Evolutionary conservation across 768 basidiomycete genomes (phyloP).

Genomic region (Peribolospora kevripleyi): DNA sequence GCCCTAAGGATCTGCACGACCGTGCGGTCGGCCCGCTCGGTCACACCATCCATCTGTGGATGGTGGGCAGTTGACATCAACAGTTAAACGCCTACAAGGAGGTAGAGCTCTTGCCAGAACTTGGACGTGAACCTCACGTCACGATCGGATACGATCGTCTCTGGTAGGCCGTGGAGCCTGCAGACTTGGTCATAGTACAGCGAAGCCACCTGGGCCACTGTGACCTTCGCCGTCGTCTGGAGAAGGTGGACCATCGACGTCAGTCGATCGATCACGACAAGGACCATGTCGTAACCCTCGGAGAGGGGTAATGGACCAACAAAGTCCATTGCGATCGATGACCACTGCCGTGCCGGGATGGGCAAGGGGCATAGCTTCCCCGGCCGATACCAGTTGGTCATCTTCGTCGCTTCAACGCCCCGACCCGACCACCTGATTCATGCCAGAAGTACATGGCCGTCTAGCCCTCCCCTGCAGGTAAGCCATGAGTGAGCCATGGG

Average conservation of each 20-base stretch:
- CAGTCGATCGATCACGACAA: constrained; percentile 5
- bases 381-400: not conserved
- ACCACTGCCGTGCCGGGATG: constrained; percentile 7
- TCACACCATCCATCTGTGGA: constrained; percentile 1
- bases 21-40: constrained; percentile 1
- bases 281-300: not conserved
- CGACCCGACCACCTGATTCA: too few species aligned
- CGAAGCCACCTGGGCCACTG: constrained; percentile 4
- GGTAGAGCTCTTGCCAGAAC: not conserved
- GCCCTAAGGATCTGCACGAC: not conserved
- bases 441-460: too few species aligned
- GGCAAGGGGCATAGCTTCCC: constrained; percentile 8
- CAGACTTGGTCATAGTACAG: not conserved
- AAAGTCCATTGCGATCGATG: constrained; percentile 1
- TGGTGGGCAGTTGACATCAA: constrained; percentile 1
- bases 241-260: constrained; percentile 14
- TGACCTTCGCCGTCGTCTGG: not conserved
- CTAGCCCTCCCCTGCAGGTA: too few species aligned
- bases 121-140: not conserved
- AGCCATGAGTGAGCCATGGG: too few species aligned
- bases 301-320: constrained; percentile 1
- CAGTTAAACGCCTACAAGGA: not conserved
- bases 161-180: not conserved
- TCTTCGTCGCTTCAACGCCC: too few species aligned
- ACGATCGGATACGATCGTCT: not conserved